Base-by-base conservation (phyloP, 306 rosid genomes). In the Chamaecrista fasciculata region DNA sequence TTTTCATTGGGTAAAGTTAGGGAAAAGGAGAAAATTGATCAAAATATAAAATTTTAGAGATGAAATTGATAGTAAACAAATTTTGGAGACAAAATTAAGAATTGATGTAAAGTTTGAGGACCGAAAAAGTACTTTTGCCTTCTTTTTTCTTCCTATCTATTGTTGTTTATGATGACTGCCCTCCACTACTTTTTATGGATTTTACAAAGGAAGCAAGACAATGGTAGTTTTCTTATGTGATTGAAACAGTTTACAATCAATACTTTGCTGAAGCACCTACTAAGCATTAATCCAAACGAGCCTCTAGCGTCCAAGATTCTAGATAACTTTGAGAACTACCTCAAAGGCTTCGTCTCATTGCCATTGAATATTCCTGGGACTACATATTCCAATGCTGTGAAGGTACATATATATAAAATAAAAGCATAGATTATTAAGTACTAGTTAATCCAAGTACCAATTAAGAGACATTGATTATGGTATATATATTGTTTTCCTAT, bases 331-430 rank as follows among this genome's bases (percentile, higher is more conserved):
- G 93, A 91, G 70, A 91, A 82, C 2, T 91, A 78, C 78, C 78
- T 88, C 78, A 80, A 67, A 69, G 96, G 96, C 10, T 91, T 91
- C 58, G 78, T 88, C 71, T 88, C 96, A 64, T 66, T 91, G 26
- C 97, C 96, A 4, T 8, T 91, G 7, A 72, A 81, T 50, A 56
- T 91, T 36, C 97, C 91, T 0, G 85, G 97, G 37, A 86, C 89
- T 11, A 68, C 85, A 56, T 88, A 81, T 66, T 69, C 62, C 74
- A 89, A 85, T 11, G 91, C 96, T 36, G 72, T 87, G n/a, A 87
- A 87, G 96, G 96, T 89, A 70, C 52, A 26, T 47, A 47, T n/a
- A n/a, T n/a, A n/a, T n/a, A n/a, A n/a, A n/a, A 46, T n/a, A 29
- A 28, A 9, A 29, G 0, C 2, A 19, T 14, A 12, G n/a, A n/a